A percentile compares a stretch with the other conserved stretches of the same genome.
Evolutionary conservation across 2,329 filamentous ascomycete species (phyloP).

Genomic region (Parastagonospora avenae): DNA sequence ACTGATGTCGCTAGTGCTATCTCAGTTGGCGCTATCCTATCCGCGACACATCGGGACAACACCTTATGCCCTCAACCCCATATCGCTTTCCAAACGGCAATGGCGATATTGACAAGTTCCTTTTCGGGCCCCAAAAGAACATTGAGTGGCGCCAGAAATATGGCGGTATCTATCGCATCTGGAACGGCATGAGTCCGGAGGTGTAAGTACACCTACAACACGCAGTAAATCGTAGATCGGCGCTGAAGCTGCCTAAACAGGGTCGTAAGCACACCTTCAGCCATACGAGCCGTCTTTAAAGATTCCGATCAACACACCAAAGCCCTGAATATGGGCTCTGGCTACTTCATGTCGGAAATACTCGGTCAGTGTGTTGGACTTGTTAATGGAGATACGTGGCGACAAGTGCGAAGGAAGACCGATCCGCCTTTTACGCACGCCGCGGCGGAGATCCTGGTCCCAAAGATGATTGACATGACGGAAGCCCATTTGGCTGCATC

Average conservation of each 20-base stretch:
- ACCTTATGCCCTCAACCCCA: slow-evolving; percentile 21
- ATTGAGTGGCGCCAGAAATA: slow-evolving; percentile 40
- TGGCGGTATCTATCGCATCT: slow-evolving; percentile 44
- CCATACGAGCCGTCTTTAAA: slow-evolving; percentile 44
- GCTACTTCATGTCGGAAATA: slow-evolving; percentile 47
- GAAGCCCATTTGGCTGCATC: background rate
- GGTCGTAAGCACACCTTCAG: background rate
- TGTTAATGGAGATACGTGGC: slow-evolving; percentile 25
- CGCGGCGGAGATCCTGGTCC: background rate
- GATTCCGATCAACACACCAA: slow-evolving; percentile 53
- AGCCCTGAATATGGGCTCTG: slow-evolving; percentile 48
- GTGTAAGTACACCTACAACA: slow-evolving; percentile 38
- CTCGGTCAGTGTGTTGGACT: slow-evolving; percentile 53
- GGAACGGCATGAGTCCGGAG: slow-evolving; percentile 46
- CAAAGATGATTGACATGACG: background rate
- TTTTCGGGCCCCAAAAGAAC: slow-evolving; percentile 40
- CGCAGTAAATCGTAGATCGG: background rate
- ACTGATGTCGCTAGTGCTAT: background rate
- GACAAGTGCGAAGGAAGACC: slow-evolving; percentile 17
- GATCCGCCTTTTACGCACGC: slow-evolving; percentile 3
- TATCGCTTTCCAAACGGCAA: slow-evolving; percentile 20
- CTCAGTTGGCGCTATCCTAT: background rate
- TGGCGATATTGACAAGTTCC: slow-evolving; percentile 49
- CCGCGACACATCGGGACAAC: background rate
- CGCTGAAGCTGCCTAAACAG: background rate